Percentiles rank a stretch among this genome's conserved stretches.
These are phyloP conservation scores for Dendrobium catenatum DNA, from an alignment of 106 monocot species.

Conservation along the genomic window DNA sequence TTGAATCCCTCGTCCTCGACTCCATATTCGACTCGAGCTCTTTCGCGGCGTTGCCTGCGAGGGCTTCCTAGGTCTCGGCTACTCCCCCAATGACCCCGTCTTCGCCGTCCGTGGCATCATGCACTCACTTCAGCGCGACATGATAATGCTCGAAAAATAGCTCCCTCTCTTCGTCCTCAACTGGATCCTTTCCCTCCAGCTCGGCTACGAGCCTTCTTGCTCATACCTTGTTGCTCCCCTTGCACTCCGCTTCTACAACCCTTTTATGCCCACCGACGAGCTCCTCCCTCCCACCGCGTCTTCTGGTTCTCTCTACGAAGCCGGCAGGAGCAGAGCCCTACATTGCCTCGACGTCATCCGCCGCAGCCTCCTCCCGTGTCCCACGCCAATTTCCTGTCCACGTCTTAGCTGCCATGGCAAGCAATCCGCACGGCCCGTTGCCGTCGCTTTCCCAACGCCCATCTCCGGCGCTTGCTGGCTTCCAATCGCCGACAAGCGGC, in stretches of 20 bases:
- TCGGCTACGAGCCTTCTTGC: constrained; percentile 23
- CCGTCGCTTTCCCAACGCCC: constrained; percentile 29
- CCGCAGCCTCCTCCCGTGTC: constrained; percentile 42
- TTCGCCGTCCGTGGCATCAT: constrained; percentile 66
- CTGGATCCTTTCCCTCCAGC: constrained; percentile 46
- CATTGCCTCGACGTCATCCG: constrained; percentile 82
- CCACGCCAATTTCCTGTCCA: constrained; percentile 20
- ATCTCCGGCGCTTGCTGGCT: background rate
- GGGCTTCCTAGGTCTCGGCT: constrained; percentile 25
- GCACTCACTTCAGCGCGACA: constrained; percentile 68
- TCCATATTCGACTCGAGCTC: constrained; percentile 59
- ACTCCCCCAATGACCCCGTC: constrained; percentile 59
- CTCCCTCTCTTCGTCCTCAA: constrained; percentile 81
- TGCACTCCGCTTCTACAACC: constrained; percentile 65
- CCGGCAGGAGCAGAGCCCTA: constrained; percentile 20
- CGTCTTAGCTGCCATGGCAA: constrained; percentile 13
- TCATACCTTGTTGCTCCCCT: constrained; percentile 33
- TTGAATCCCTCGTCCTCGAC: constrained; percentile 18
- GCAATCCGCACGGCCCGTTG: too few species aligned
- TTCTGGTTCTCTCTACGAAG: constrained; percentile 16
- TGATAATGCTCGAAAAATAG: constrained; percentile 91
- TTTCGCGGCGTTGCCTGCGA: too few species aligned
- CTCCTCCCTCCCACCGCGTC: constrained; percentile 26
- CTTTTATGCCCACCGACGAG: constrained; percentile 66
- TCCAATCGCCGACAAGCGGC: constrained; percentile 52